A percentile compares a stretch with the other conserved stretches of the same genome.
These are phyloP conservation scores for Pythium oligandrum DNA, from an alignment of 352 stramenopile genomes.

Conservation along the genomic window DNA sequence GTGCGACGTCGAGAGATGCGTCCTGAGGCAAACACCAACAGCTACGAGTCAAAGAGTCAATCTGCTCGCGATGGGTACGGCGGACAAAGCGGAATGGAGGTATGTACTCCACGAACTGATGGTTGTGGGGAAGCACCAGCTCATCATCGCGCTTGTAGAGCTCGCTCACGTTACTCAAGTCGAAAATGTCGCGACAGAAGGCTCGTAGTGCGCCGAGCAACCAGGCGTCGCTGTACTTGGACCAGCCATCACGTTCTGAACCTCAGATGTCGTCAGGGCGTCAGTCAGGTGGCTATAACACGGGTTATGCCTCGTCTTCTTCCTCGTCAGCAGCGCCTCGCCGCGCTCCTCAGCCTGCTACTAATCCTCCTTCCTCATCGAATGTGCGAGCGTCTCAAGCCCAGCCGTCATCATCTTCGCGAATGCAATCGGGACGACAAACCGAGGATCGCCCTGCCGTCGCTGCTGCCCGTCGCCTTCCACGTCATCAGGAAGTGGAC, in stretches of 20 bases:
- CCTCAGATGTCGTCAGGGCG: slow-evolving; percentile 10
- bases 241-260: slow-evolving; percentile 31
- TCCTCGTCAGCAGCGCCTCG: neutral
- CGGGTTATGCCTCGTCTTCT: neutral
- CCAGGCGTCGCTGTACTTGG: slow-evolving; percentile 59
- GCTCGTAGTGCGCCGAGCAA: slow-evolving; percentile 68
- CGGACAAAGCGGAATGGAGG: slow-evolving; percentile 46
- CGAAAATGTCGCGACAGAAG: slow-evolving; percentile 75
- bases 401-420: too few relatives aligned
- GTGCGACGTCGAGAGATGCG: slow-evolving; percentile 33
- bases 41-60: slow-evolving; percentile 24
- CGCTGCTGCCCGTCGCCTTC: slow-evolving; percentile 14
- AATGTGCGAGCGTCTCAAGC: slow-evolving; percentile 2
- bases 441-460: slow-evolving; percentile 10
- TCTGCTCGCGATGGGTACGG: slow-evolving; percentile 18
- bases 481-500: slow-evolving; percentile 22
- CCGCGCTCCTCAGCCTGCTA: too few relatives aligned
- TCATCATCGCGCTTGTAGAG: slow-evolving; percentile 23
- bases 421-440: too few relatives aligned
- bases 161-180: slow-evolving; percentile 73
- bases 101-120: slow-evolving; percentile 10
- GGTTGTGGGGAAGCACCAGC: too few relatives aligned
- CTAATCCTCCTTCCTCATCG: neutral
- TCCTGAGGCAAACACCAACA: slow-evolving; percentile 14
- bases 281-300: neutral